These are phyloP conservation scores for Conringia planisiliqua DNA, from an alignment of 345 rosid genomes.

Conservation along the genomic window DNA sequence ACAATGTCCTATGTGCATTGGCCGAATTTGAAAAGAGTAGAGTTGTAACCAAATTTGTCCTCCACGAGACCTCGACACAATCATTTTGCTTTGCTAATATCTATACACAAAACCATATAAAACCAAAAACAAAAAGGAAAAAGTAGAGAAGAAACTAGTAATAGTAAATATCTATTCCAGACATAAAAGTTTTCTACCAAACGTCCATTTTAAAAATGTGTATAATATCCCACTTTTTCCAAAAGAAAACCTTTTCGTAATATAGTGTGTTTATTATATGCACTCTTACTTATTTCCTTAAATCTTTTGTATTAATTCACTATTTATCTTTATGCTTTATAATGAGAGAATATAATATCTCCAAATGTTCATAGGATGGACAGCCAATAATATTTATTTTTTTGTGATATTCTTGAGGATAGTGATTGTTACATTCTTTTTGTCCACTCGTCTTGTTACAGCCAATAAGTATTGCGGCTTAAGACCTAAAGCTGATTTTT, in stretches of 20 bases:
- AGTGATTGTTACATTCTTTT: conserved; percentile 8
- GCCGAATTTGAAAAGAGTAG: neutral
- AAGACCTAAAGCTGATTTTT: neutral
- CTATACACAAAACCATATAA: conserved; percentile 14
- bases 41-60: conserved; percentile 9
- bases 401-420: conserved; percentile 11
- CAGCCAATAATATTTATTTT: neutral
- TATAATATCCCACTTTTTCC: conserved; percentile 6
- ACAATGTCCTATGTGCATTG: neutral
- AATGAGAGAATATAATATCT: neutral
- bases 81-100: conserved; percentile 23
- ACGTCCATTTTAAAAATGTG: neutral
- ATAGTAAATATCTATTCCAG: neutral
- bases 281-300: neutral
- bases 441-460: conserved; percentile 12
- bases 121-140: neutral
- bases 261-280: neutral
- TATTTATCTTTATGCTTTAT: conserved; percentile 7
- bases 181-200: conserved; percentile 29
- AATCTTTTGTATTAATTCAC: neutral
- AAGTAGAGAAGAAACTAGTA: neutral
- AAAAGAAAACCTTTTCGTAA: conserved; percentile 11
- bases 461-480: neutral
- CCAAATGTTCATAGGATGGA: conserved; percentile 1
- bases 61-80: conserved; percentile 28